Conservation (phyloP, 345 rosid species). For the Moringa oleifera region DNA sequence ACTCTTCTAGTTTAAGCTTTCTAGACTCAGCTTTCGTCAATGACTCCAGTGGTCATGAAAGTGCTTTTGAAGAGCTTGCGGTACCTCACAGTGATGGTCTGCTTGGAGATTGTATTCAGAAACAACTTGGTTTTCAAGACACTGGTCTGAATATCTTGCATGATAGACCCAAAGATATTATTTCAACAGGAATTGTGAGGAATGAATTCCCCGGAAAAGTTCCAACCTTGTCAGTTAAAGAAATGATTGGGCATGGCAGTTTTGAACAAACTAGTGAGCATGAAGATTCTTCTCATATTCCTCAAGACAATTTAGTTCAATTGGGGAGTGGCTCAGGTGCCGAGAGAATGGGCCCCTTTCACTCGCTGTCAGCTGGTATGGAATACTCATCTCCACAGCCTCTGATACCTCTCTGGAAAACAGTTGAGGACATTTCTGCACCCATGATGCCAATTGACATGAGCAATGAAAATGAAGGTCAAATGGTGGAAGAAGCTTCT, state of each 20-base stretch:
- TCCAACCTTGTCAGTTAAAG: background rate
- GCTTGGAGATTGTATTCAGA: conserved; percentile 16
- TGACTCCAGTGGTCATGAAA: background rate
- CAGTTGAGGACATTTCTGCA: conserved; percentile 29
- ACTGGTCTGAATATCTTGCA: conserved; percentile 6
- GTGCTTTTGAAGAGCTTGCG: conserved; percentile 10
- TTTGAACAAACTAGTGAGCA: conserved; percentile 8
- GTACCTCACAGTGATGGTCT: conserved; percentile 1
- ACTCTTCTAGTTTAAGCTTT: conserved; percentile 8
- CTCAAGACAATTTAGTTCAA: conserved; percentile 10
- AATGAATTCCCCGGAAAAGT: background rate
- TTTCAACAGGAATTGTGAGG: background rate
- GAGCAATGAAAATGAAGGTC: conserved; percentile 21
- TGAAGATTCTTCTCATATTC: conserved; percentile 11
- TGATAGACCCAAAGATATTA: conserved; percentile 5
- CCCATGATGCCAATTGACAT: conserved; percentile 31
- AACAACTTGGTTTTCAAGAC: conserved; percentile 15
- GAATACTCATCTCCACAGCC: conserved; percentile 26
- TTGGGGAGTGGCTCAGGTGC: conserved; percentile 14
- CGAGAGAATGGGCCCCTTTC: conserved; percentile 19
- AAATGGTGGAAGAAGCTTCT: conserved; percentile 9
- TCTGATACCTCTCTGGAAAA: conserved; percentile 34
- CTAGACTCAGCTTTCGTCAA: conserved; percentile 13
- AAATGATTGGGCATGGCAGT: background rate
- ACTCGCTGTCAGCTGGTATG: conserved; percentile 17